A percentile compares a stretch with the other conserved stretches of the same genome.
phyloP scores from a whole-genome alignment of 1,284 basidiomycete genomes.

The Anthracocystis panici-leucophaei region DNA sequence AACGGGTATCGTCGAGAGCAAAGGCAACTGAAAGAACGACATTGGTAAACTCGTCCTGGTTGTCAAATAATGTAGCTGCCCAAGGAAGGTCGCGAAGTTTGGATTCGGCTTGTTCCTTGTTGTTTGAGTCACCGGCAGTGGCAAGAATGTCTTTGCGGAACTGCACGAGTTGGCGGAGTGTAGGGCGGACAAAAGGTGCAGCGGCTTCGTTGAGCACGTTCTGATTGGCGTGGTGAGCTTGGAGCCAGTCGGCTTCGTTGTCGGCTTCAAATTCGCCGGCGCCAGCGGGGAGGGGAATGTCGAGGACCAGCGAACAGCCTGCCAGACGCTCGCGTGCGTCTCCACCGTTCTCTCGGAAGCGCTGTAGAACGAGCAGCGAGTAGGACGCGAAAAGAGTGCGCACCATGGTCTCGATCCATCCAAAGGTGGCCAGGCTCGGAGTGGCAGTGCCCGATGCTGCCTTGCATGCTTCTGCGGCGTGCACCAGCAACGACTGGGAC shows the following conservation, averaged over 20 bases:
- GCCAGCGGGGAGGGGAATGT: conserved; percentile 53
- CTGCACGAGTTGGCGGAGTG: conserved; percentile 48
- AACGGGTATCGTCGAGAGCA: conserved; percentile 52
- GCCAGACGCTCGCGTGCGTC: conserved; percentile 43
- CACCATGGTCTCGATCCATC: conserved; percentile 58
- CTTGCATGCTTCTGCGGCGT: conserved; percentile 19
- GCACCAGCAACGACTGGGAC: conserved; percentile 32
- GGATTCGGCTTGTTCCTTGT: conserved; percentile 18
- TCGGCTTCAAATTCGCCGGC: conserved; percentile 61
- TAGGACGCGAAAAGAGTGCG: conserved; percentile 60
- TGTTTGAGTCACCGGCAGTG: neutral
- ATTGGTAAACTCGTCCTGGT: conserved; percentile 60
- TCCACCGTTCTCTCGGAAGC: conserved; percentile 53
- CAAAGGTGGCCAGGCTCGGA: conserved; percentile 27
- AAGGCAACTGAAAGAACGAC: conserved; percentile 58
- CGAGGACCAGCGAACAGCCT: conserved; percentile 54
- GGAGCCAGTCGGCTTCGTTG: conserved; percentile 51
- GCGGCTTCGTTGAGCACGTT: conserved; percentile 31
- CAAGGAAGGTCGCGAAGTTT: conserved; percentile 41
- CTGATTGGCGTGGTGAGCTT: conserved; percentile 27
- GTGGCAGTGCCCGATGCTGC: conserved; percentile 9
- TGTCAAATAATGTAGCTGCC: conserved; percentile 42
- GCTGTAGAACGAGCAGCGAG: conserved; percentile 59
- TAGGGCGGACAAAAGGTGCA: conserved; percentile 24
- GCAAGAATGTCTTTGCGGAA: conserved; percentile 32